Evolutionary conservation across 306 rosid species (phyloP).

Genomic region (Cucurbita argyrosperma): DNA sequence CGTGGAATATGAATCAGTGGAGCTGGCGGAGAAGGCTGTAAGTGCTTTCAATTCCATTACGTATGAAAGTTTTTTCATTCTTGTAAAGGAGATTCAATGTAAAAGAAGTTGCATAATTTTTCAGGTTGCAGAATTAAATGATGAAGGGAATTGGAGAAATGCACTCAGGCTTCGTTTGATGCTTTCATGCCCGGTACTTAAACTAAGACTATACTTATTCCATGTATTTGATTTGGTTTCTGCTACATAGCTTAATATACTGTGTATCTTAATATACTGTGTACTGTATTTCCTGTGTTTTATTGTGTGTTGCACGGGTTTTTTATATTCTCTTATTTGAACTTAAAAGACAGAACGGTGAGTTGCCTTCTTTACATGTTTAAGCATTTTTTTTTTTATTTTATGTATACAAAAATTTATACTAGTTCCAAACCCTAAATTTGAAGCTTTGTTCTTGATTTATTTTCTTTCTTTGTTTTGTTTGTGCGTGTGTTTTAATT

Average conservation of each 20-base stretch:
- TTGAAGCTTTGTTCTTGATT: not conserved
- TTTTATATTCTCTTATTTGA: not conserved
- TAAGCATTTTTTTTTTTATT: not conserved
- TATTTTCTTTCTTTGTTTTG: not conserved
- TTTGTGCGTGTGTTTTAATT: not conserved
- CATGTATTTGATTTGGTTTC: not conserved
- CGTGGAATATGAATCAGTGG: conserved; percentile 87
- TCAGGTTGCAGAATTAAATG: conserved; percentile 81
- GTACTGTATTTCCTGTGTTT: not conserved
- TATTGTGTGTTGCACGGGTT: not conserved
- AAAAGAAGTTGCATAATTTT: conserved; percentile 2
- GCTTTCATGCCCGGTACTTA: conserved; percentile 48
- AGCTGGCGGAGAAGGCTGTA: conserved; percentile 93
- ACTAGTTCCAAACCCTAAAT: not conserved
- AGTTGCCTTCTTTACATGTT: not conserved
- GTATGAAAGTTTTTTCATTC: not conserved
- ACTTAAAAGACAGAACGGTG: not conserved
- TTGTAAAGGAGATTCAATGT: not conserved
- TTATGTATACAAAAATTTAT: not conserved
- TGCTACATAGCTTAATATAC: not conserved
- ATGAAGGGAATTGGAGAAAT: conserved; percentile 88
- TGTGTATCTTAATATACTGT: not conserved
- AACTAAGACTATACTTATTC: not conserved
- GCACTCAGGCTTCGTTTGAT: conserved; percentile 81
- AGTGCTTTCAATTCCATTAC: conserved; percentile 23